These are phyloP conservation scores for Cyclanthera cordifolia DNA, from an alignment of 306 rosid genomes.

Conservation along the genomic window DNA sequence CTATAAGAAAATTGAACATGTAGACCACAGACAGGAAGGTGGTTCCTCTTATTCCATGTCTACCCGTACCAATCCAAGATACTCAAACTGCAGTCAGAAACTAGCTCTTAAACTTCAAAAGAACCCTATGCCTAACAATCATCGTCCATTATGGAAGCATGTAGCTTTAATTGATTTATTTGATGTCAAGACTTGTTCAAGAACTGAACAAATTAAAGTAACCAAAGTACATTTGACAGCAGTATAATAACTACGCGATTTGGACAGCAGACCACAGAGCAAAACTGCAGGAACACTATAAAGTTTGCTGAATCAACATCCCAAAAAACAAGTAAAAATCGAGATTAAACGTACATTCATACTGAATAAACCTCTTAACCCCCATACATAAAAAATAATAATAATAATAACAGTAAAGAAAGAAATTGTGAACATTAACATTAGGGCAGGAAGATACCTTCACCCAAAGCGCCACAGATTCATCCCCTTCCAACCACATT, in stretches of 20 bases:
- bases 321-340: background rate
- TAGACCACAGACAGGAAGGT: background rate
- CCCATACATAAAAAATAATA: too few species aligned
- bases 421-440: background rate
- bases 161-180: background rate
- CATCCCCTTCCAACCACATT: conserved; percentile 78
- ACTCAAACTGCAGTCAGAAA: background rate
- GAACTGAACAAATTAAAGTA: background rate
- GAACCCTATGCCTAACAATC: conserved; percentile 2
- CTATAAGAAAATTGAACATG: conserved; percentile 1
- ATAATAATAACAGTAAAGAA: too few species aligned
- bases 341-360: conserved; percentile 1
- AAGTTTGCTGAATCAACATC: background rate
- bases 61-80: background rate
- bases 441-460: conserved; percentile 41
- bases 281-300: background rate
- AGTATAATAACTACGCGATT: background rate
- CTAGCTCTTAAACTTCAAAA: conserved; percentile 8
- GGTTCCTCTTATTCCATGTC: background rate
- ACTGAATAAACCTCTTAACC: too few species aligned
- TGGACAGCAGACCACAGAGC: background rate
- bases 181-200: background rate
- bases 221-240: background rate
- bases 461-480: conserved; percentile 86
- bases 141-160: background rate